These are phyloP conservation scores for Schoenoplectus triqueter DNA, from an alignment of 202 grass and related monocot genomes.

Conservation along the genomic window DNA sequence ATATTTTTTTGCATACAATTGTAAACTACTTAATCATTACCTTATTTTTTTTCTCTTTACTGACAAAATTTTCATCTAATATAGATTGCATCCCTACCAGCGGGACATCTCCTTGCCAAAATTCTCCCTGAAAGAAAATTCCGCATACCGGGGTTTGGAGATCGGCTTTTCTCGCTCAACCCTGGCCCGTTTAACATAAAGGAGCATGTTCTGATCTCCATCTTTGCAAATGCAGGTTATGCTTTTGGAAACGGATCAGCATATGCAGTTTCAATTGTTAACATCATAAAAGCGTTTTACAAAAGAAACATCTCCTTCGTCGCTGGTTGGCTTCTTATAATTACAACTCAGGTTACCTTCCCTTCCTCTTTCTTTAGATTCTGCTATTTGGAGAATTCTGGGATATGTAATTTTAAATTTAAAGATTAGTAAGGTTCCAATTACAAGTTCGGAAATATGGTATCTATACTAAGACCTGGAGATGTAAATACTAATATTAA, in stretches of 20 bases:
- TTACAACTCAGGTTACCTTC: constrained; percentile 54
- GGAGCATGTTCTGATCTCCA: constrained; percentile 92
- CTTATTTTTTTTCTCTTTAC: constrained; percentile 1
- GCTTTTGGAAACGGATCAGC: constrained; percentile 81
- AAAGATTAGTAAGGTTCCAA: background rate
- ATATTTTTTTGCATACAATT: background rate
- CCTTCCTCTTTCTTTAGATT: background rate
- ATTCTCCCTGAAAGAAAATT: constrained; percentile 50
- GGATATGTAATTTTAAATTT: background rate
- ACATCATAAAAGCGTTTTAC: constrained; percentile 72
- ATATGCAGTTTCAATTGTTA: constrained; percentile 69
- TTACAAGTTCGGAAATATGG: background rate
- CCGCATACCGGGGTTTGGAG: constrained; percentile 43
- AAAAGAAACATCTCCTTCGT: constrained; percentile 46
- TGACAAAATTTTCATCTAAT: constrained; percentile 22
- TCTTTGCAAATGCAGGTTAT: constrained; percentile 88
- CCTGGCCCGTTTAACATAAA: constrained; percentile 95
- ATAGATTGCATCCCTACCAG: constrained; percentile 51
- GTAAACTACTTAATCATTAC: background rate
- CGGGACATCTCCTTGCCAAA: constrained; percentile 46
- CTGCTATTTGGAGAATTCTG: background rate
- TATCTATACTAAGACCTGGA: background rate
- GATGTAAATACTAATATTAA: background rate
- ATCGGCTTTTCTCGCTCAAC: constrained; percentile 61
- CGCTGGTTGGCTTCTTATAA: constrained; percentile 77